Base-by-base conservation (phyloP, 2,329 filamentous ascomycete genomes). In the Epichloe coenophiala region DNA sequence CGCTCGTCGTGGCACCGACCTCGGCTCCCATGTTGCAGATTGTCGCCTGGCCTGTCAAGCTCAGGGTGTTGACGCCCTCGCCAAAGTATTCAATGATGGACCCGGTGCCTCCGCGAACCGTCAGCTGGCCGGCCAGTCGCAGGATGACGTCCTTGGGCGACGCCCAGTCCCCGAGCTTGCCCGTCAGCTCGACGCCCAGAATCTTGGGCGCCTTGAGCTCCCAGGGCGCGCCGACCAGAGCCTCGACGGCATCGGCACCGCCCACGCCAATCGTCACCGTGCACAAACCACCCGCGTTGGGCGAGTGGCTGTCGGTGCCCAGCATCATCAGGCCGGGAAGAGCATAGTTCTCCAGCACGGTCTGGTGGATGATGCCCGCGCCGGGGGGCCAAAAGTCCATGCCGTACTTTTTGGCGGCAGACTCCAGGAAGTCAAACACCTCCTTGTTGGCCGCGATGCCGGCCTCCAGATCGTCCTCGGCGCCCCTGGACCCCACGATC, bases 271-370 rank as follows among this genome's bases (percentile, higher is more conserved):
- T 97, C 8, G 93, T 93, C 61, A 96, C 88, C 4, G 88, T 90
- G 58, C 86, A 89, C 50, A 97, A 74, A 53, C 93, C 93, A 60
- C 93, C 93, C n/a, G 88, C 93, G 64, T 97, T 98, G 42, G 93
- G 93, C 44, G 89, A 96, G 69, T 98, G 93, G 62, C 88, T 95
- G 69, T 98, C 93, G 33, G 93, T 98, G 51, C 93, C 93, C 40
- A 98, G 78, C 89, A 98, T 97, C 90, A 98, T 96, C 59, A 97
- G 71, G 47, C 93, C 93, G 19, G 93, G 93, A n/a, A 91, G 82
- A 36, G 90, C 87, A 65, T 98, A 98, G 71, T 98, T 97, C 73
- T 98, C 93, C 60, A 98, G 71, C 21, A 98, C 93, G 48, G 88
- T 95, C 77, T 98, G 93, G 71, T 98, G 93, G 58, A 98, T 95